Conservation (phyloP, 2,329 filamentous ascomycete species). For the Podosphaera aphanis region DNA sequence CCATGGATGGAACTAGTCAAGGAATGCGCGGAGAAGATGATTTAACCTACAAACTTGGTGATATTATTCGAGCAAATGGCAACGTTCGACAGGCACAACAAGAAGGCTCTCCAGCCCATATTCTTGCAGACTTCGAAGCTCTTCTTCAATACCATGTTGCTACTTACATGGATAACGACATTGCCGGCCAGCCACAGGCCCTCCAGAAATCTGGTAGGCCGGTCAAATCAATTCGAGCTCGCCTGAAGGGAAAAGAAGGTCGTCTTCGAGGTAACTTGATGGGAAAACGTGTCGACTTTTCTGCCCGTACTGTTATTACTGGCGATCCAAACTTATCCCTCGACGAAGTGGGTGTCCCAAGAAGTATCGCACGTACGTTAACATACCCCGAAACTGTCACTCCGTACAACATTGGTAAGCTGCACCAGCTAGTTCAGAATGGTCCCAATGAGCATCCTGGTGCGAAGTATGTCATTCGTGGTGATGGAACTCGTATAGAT, state of each 20-base stretch:
- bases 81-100: conserved; percentile 80
- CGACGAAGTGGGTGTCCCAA: conserved; percentile 89
- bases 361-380: conserved; percentile 74
- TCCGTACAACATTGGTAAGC: conserved; percentile 85
- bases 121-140: conserved; percentile 73
- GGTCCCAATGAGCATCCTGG: conserved; percentile 89
- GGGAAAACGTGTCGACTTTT: conserved; percentile 99
- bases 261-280: conserved; percentile 95
- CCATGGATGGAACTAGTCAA: conserved; percentile 79
- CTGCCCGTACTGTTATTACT: conserved; percentile 97
- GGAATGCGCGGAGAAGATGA: conserved; percentile 94
- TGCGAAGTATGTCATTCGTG: conserved; percentile 86
- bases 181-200: conserved; percentile 81
- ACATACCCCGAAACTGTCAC: conserved; percentile 97
- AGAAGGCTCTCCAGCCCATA: conserved; percentile 78
- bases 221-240: conserved; percentile 86
- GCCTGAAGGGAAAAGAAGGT: conserved; percentile 96
- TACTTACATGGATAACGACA: conserved; percentile 99
- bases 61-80: conserved; percentile 92
- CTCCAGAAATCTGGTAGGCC: conserved; percentile 92
- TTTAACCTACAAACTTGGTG: conserved; percentile 94
- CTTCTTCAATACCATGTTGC: conserved; percentile 94
- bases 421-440: conserved; percentile 74
- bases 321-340: conserved; percentile 91
- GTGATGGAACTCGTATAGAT: conserved; percentile 84